Base-by-base conservation (phyloP, 306 rosid genomes). In the Senna tora region DNA sequence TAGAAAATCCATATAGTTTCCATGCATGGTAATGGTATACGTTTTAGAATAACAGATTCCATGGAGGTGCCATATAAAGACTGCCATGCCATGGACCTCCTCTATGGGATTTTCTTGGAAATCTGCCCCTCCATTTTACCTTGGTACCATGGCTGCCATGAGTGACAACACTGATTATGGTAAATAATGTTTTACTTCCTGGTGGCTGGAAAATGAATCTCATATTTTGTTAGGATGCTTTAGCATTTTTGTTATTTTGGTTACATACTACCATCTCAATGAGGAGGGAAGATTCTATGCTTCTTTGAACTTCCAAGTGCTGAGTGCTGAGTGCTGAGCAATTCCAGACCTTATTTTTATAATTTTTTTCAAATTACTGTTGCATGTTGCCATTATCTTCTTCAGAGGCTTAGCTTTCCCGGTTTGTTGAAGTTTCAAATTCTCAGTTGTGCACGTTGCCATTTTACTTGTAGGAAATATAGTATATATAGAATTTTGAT, bases 381-480 rank as follows among this genome's bases (percentile, higher is more conserved):
- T 17, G 13, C 49, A 16, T 38, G 49, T 38, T 61, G 66, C 25
- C 28, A 60, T 34, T 34, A 34, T 59, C 65, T 59, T 60, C 66
- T 60, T 16, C 9, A 33, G 28, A n/a, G 39, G 46, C 66, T 36
- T 60, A 36, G 5, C 46, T n/a, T 33, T 16, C 14, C 19, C 46
- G 8, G 8, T 34, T 34, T 59, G 14, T 6, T 7, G 15, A 2
- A 16, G 13, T 12, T 9, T 21, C 14, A 19, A 19, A 34, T 36
- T 49, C 17, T 17, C 13, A 4, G 20, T 51, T 50, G 17, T 19
- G 6, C 7, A 5, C 6, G 11, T 1, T 25, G 33, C 33, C 19
- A 5, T 28, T 32, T 66, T 38, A 64, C 16, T 3, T 13, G 56
- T 9, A 7, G 46, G 61, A 69, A 22, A 10, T n/a, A 39, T 25